phyloP scores from a whole-genome alignment of 2,329 filamentous ascomycete species.

The Elsinoe australis region DNA sequence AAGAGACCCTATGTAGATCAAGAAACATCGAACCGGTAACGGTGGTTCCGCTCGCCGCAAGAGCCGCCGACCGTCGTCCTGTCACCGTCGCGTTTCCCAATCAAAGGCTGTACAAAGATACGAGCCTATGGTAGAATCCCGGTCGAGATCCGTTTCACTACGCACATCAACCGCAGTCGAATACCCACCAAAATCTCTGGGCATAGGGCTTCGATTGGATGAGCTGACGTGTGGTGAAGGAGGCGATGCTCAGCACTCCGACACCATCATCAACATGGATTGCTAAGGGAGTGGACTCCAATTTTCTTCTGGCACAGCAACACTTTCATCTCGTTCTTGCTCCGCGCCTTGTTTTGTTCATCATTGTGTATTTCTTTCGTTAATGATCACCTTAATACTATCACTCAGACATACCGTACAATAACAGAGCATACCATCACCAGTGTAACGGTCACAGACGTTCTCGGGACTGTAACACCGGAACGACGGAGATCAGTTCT shows the following conservation, averaged over 20 bases:
- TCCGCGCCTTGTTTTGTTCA: not conserved
- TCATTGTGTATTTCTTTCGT: not conserved
- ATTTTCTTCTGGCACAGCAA: slow-evolving; percentile 13
- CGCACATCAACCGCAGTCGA: slow-evolving; percentile 9
- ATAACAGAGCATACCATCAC: not conserved
- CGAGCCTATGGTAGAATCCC: slow-evolving; percentile 2
- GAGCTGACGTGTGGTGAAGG: slow-evolving; percentile 15
- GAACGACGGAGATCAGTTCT: slow-evolving; percentile 6
- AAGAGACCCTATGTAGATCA: not conserved
- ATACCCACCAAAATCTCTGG: slow-evolving; percentile 11
- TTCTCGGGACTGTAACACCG: slow-evolving; percentile 7
- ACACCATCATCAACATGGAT: slow-evolving; percentile 1
- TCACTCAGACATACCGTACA: not conserved
- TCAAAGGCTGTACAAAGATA: not conserved
- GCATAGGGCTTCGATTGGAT: slow-evolving; percentile 9
- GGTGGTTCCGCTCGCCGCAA: slow-evolving; percentile 5
- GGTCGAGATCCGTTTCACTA: slow-evolving; percentile 13
- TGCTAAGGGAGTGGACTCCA: slow-evolving; percentile 1
- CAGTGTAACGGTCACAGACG: no score
- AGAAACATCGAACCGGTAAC: slow-evolving; percentile 1
- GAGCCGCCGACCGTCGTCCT: slow-evolving; percentile 3
- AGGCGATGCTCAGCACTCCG: slow-evolving; percentile 16
- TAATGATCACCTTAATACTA: not conserved
- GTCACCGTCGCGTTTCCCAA: slow-evolving; percentile 13
- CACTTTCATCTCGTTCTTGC: slow-evolving; percentile 10